A percentile compares a stretch with the other conserved stretches of the same genome.
Conservation (phyloP, 1,284 basidiomycete genomes). For the Cutaneotrichosporon dermatis region DNA sequence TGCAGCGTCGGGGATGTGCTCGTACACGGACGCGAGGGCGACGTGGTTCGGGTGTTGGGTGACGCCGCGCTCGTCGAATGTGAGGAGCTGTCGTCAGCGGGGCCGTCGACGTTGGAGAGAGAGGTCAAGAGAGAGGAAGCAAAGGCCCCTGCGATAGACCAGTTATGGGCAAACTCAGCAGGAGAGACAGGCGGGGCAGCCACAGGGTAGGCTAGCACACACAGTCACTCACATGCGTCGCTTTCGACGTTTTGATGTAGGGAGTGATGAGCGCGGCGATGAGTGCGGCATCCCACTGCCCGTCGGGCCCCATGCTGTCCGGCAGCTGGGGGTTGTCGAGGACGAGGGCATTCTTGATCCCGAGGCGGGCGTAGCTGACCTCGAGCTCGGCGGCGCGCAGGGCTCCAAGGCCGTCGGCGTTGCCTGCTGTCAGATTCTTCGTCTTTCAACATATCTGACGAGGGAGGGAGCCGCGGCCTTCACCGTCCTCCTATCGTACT, state of each 20-base stretch:
- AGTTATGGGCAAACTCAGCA: too few relatives aligned
- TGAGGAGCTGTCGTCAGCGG: constrained; percentile 63
- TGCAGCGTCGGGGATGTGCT: constrained; percentile 18
- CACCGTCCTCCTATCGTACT: too few relatives aligned
- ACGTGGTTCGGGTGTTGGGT: constrained; percentile 87
- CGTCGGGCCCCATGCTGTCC: constrained; percentile 61
- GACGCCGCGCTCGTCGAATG: constrained; percentile 78
- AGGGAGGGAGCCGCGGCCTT: too few relatives aligned
- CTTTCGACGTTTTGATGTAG: neutral
- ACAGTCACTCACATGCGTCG: constrained; percentile 9
- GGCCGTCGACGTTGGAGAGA: too few relatives aligned
- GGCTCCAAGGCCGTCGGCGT: constrained; percentile 74
- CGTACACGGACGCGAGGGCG: constrained; percentile 61
- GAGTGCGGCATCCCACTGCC: constrained; percentile 60
- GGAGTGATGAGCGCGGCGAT: constrained; percentile 61
- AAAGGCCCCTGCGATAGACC: too few relatives aligned
- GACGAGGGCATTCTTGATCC: constrained; percentile 58
- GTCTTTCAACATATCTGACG: too few relatives aligned
- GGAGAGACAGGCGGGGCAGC: too few relatives aligned
- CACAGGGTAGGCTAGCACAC: too few relatives aligned
- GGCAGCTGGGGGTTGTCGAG: constrained; percentile 57
- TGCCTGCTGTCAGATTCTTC: constrained; percentile 53
- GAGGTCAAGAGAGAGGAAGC: too few relatives aligned
- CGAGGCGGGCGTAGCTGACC: constrained; percentile 65
- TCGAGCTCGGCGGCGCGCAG: constrained; percentile 63